Evolutionary conservation across 2,329 filamentous ascomycete species (phyloP).

Genomic region (Byssoonygena ceratinophila): DNA sequence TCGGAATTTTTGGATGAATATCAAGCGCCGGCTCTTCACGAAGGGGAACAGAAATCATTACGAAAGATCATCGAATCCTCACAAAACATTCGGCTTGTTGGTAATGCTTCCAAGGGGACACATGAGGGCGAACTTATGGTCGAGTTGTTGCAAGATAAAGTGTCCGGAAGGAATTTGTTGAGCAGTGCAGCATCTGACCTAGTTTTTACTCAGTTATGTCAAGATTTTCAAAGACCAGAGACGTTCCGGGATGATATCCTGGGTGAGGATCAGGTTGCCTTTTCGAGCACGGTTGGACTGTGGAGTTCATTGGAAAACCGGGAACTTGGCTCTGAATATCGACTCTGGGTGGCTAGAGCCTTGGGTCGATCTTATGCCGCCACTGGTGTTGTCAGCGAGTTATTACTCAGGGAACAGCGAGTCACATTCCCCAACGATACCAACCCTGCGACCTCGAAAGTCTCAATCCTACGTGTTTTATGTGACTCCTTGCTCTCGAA

Average conservation of each 20-base stretch:
- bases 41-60: constrained; percentile 48
- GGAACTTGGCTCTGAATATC: constrained; percentile 55
- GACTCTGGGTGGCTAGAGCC: constrained; percentile 75
- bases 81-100: constrained; percentile 54
- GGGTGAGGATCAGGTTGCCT: constrained; percentile 54
- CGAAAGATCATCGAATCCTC: constrained; percentile 58
- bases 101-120: constrained; percentile 58
- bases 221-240: constrained; percentile 56
- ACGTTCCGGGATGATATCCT: constrained; percentile 57
- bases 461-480: constrained; percentile 52
- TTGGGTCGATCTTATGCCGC: constrained; percentile 74
- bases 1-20: constrained; percentile 57
- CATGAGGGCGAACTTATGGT: constrained; percentile 70
- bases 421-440: constrained; percentile 10
- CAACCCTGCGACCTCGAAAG: constrained; percentile 43
- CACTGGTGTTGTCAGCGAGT: constrained; percentile 51
- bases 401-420: constrained; percentile 36
- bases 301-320: constrained; percentile 65
- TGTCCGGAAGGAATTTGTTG: constrained; percentile 52
- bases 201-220: constrained; percentile 49
- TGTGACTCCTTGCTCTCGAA: constrained; percentile 51
- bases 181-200: constrained; percentile 53
- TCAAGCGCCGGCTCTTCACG: constrained; percentile 42
- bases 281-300: constrained; percentile 53
- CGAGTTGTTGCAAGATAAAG: constrained; percentile 67